These are phyloP conservation scores for Dictyostelium capitatum DNA, from an alignment of 78 protist genomes.

Conservation along the genomic window DNA sequence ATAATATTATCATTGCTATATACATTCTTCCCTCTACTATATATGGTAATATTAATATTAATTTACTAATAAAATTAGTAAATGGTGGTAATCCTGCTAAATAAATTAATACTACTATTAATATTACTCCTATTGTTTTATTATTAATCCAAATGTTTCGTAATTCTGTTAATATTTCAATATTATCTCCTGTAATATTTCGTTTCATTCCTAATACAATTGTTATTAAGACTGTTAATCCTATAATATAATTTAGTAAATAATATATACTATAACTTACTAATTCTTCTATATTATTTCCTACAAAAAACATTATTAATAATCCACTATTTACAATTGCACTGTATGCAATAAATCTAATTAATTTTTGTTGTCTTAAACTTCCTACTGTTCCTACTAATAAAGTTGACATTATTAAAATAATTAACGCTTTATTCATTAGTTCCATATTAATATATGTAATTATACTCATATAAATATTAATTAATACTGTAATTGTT, in stretches of 20 bases:
- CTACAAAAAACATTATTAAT: conserved; percentile 3
- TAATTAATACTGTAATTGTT: conserved; percentile 10
- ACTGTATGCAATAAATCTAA: conserved; percentile 1
- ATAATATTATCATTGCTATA: background rate
- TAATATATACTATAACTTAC: background rate
- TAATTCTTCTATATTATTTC: background rate
- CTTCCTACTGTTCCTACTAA: conserved; percentile 4
- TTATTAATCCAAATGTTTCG: background rate
- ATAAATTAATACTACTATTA: background rate
- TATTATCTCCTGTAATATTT: background rate
- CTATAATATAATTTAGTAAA: background rate
- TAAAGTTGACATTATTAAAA: background rate
- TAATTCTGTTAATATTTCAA: background rate
- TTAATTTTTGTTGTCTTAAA: conserved; percentile 11
- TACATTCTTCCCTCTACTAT: background rate
- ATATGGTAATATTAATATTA: conserved; percentile 3
- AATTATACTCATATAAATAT: background rate
- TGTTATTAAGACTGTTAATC: background rate
- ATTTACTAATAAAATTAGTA: background rate
- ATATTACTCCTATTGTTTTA: background rate
- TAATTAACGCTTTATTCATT: background rate
- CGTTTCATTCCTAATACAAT: background rate
- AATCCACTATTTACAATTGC: conserved; percentile 19
- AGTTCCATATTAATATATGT: background rate
- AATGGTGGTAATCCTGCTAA: conserved; percentile 23